Conservation (phyloP, 2,329 filamentous ascomycete species). For the Ceratocystis albifundus region DNA sequence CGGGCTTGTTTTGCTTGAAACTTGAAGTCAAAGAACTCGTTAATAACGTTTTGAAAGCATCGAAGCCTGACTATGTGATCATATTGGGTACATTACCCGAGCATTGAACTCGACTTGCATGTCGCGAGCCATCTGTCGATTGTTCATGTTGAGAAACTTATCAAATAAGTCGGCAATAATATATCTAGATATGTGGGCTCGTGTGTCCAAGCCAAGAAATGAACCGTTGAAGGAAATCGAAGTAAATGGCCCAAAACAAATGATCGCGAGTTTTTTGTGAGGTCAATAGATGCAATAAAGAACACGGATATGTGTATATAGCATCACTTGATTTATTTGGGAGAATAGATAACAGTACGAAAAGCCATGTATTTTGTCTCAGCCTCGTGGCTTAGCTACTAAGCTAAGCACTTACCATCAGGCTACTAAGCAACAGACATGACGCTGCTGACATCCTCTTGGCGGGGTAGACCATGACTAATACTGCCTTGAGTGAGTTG, state of each 20-base stretch:
- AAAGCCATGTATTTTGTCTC: not conserved
- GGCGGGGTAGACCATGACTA: not conserved
- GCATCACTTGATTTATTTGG: too few relatives aligned
- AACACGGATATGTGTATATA: not conserved
- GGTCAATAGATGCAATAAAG: not conserved
- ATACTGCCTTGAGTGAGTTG: too few relatives aligned
- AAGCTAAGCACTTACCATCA: not conserved
- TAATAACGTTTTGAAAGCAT: not conserved
- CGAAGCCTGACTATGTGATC: not conserved
- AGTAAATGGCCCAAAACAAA: too few relatives aligned
- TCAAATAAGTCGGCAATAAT: too few relatives aligned
- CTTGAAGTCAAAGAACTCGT: constrained; percentile 26
- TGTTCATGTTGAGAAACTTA: constrained; percentile 38
- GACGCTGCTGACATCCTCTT: not conserved
- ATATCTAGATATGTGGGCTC: too few relatives aligned
- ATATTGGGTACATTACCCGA: constrained; percentile 33
- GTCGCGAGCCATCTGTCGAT: constrained; percentile 47
- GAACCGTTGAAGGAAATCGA: too few relatives aligned
- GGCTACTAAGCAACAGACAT: too few relatives aligned
- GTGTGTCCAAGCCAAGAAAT: too few relatives aligned
- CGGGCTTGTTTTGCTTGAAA: constrained; percentile 53
- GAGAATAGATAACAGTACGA: not conserved
- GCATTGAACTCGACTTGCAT: constrained; percentile 54
- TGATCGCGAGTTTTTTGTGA: too few relatives aligned
- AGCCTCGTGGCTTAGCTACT: constrained; percentile 5